These are phyloP conservation scores for Pythium phragmiticola DNA, from an alignment of 352 stramenopile species.

Conservation along the genomic window DNA sequence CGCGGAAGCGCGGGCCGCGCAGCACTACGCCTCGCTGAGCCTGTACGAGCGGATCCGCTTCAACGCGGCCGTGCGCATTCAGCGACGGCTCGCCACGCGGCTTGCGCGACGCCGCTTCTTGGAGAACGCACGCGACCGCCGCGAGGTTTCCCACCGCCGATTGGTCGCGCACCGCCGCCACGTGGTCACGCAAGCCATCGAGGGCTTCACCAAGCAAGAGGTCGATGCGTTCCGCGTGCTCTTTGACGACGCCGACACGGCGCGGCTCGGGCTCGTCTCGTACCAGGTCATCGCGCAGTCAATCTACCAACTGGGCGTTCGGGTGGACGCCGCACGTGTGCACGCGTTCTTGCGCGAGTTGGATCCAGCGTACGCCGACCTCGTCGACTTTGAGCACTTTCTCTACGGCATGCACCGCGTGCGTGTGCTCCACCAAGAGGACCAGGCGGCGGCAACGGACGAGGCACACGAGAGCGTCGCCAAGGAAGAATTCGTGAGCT, in stretches of 20 bases:
- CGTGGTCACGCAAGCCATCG: conserved; percentile 51
- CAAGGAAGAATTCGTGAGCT: conserved; percentile 56
- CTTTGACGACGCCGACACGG: conserved; percentile 59
- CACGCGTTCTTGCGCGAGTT: conserved; percentile 46
- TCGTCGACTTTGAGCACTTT: conserved; percentile 83
- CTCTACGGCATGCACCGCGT: conserved; percentile 81
- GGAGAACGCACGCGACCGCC: conserved; percentile 38
- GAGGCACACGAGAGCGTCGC: not conserved
- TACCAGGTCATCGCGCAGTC: conserved; percentile 65
- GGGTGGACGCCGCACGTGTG: conserved; percentile 47
- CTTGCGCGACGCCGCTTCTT: conserved; percentile 54
- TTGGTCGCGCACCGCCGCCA: conserved; percentile 38
- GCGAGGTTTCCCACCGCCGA: conserved; percentile 42
- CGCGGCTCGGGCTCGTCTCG: conserved; percentile 64
- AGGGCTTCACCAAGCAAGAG: conserved; percentile 65
- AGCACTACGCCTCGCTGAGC: conserved; percentile 50
- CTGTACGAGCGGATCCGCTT: conserved; percentile 73
- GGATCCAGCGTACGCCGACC: conserved; percentile 68
- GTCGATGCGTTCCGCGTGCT: conserved; percentile 60
- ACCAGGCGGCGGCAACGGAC: conserved; percentile 27
- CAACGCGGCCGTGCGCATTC: conserved; percentile 63
- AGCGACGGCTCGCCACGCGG: conserved; percentile 58
- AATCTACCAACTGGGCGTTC: conserved; percentile 71
- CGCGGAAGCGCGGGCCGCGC: conserved; percentile 23
- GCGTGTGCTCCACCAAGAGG: conserved; percentile 57